Evolutionary conservation across 202 grass and related monocot species (phyloP).

Genomic region (Carex arenaria): DNA sequence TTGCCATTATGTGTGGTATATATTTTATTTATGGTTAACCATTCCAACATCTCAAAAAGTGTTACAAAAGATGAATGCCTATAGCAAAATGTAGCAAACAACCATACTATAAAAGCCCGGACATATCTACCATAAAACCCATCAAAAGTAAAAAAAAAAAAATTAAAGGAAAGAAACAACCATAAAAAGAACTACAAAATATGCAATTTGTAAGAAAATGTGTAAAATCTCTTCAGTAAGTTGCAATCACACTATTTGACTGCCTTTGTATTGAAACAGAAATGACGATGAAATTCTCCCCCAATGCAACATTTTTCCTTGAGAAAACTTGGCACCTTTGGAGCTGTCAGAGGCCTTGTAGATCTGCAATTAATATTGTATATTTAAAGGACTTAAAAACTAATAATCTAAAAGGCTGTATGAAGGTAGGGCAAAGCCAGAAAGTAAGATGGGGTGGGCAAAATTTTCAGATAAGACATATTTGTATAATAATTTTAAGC

Average conservation of each 20-base stretch:
- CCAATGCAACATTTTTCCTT: slow-evolving; percentile 73
- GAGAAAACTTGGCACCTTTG: slow-evolving; percentile 85
- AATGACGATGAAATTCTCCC: slow-evolving; percentile 72
- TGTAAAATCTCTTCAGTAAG: background rate
- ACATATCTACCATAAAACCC: background rate
- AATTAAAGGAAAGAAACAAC: background rate
- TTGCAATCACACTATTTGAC: slow-evolving; percentile 28
- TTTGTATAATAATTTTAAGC: too few species aligned
- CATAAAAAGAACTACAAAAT: background rate
- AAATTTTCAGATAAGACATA: too few species aligned
- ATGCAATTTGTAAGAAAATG: background rate
- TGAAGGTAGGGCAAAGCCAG: too few species aligned
- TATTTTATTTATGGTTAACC: slow-evolving; percentile 1
- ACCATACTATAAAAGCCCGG: background rate
- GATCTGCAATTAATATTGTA: slow-evolving; percentile 35
- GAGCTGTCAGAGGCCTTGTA: slow-evolving; percentile 64
- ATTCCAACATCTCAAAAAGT: background rate
- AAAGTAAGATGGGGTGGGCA: too few species aligned
- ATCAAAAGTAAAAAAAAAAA: slow-evolving; percentile 12
- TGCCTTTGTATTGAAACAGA: slow-evolving; percentile 55
- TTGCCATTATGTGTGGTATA: background rate
- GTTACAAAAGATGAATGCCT: background rate
- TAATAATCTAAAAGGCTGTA: background rate
- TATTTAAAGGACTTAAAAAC: background rate
- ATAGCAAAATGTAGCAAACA: slow-evolving; percentile 3